Percentiles rank a stretch among this genome's conserved stretches.
Conservation (phyloP, 2,329 filamentous ascomycete species). For the Aspergillus pseudotamarii region DNA sequence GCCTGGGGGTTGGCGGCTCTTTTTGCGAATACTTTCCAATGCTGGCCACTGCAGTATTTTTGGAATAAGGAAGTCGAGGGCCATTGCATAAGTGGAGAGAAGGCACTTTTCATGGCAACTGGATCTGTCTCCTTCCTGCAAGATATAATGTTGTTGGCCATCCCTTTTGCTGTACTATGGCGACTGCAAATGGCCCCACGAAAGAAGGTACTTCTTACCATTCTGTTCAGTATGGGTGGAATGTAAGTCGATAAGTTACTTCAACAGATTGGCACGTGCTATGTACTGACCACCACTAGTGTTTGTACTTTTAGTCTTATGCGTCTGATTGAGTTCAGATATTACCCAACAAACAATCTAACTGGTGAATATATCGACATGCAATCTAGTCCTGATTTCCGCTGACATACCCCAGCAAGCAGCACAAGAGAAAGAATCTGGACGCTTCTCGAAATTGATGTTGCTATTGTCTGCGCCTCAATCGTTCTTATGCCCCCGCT, state of each 20-base stretch:
- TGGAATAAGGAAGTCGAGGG: background rate
- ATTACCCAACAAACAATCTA: background rate
- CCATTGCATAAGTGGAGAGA: background rate
- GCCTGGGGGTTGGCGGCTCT: background rate
- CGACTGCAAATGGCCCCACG: background rate
- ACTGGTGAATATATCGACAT: background rate
- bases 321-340: slow-evolving; percentile 1
- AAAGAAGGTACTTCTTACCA: background rate
- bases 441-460: slow-evolving; percentile 3
- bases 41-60: slow-evolving; percentile 4
- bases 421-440: background rate
- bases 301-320: slow-evolving; percentile 2
- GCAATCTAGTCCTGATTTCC: no score
- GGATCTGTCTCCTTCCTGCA: background rate
- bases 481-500: background rate
- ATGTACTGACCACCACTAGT: background rate
- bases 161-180: background rate
- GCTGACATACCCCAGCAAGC: background rate
- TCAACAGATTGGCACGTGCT: no score
- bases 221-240: background rate
- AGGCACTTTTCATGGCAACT: background rate
- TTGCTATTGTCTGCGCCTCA: slow-evolving; percentile 1
- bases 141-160: background rate
- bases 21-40: slow-evolving; percentile 2
- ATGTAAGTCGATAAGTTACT: background rate